phyloP scores from a whole-genome alignment of 2,329 filamentous ascomycete species.

The Stemphylium lycopersici region DNA sequence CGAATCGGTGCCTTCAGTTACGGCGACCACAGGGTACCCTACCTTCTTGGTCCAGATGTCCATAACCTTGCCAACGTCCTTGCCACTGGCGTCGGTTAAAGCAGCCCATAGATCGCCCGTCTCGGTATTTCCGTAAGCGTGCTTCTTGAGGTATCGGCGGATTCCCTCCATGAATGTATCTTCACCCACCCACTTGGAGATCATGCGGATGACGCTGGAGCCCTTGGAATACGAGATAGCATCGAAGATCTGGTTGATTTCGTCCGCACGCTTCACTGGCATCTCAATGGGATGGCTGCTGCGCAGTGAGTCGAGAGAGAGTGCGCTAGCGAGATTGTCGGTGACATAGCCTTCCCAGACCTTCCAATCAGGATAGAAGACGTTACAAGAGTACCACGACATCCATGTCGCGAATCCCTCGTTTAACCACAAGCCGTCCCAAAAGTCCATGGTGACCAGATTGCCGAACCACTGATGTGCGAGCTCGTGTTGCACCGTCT shows the following conservation, averaged over 20 bases:
- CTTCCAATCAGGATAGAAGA: slow-evolving; percentile 97
- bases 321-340: slow-evolving; percentile 85
- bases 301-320: slow-evolving; percentile 85
- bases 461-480: slow-evolving; percentile 99
- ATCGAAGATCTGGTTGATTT: slow-evolving; percentile 98
- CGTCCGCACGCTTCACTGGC: slow-evolving; percentile 90
- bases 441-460: slow-evolving; percentile 97
- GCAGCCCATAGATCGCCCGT: slow-evolving; percentile 91
- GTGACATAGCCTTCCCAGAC: slow-evolving; percentile 96
- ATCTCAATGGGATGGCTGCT: slow-evolving; percentile 98
- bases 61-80: slow-evolving; percentile 89
- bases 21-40: slow-evolving; percentile 87
- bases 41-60: slow-evolving; percentile 97
- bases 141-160: slow-evolving; percentile 88
- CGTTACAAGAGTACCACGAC: slow-evolving; percentile 93
- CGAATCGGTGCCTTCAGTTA: slow-evolving; percentile 74
- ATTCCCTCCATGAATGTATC: slow-evolving; percentile 93
- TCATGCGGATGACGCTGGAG: slow-evolving; percentile 94
- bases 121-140: slow-evolving; percentile 93
- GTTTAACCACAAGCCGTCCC: slow-evolving; percentile 97
- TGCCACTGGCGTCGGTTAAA: slow-evolving; percentile 85
- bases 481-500: slow-evolving; percentile 95
- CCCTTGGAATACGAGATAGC: slow-evolving; percentile 98
- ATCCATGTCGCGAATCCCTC: slow-evolving; percentile 92
- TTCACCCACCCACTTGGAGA: slow-evolving; percentile 92